Evolutionary conservation across 2,329 filamentous ascomycete genomes (phyloP).

Genomic region (Pezizomycotina sp.): DNA sequence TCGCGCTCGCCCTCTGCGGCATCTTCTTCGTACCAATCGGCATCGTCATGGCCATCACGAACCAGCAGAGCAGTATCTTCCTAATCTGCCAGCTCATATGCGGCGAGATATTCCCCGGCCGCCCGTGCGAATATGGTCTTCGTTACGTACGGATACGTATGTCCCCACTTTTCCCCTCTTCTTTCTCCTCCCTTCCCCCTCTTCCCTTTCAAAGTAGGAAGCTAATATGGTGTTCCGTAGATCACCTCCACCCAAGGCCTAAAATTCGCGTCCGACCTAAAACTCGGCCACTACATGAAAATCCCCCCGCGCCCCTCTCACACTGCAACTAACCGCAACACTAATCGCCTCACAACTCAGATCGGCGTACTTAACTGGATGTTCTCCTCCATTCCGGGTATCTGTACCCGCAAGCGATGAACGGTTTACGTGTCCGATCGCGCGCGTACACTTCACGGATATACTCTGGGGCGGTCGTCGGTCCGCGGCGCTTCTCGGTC

Average conservation of each 20-base stretch:
- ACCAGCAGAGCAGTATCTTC: constrained; percentile 74
- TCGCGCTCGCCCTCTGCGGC: constrained; percentile 61
- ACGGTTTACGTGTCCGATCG: constrained; percentile 75
- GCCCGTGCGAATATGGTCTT: constrained; percentile 89
- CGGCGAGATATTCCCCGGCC: constrained; percentile 64
- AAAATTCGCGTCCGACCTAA: constrained; percentile 75
- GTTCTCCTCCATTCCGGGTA: constrained; percentile 57
- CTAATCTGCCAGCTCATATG: constrained; percentile 75
- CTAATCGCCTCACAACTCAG: constrained; percentile 62
- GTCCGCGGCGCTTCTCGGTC: constrained; percentile 64
- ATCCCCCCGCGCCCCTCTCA: constrained; percentile 66
- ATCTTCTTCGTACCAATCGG: constrained; percentile 79
- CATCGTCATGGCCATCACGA: constrained; percentile 85
- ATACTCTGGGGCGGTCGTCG: constrained; percentile 83
- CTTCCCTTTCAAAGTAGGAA: background rate
- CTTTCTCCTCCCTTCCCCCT: too few relatives aligned
- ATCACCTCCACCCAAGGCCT: constrained; percentile 78
- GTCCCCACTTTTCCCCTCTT: too few relatives aligned
- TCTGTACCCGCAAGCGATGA: constrained; percentile 70
- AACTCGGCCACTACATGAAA: constrained; percentile 79
- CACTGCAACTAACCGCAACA: constrained; percentile 59
- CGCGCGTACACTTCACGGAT: constrained; percentile 75
- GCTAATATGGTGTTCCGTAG: constrained; percentile 10
- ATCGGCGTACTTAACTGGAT: constrained; percentile 82
- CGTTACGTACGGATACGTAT: constrained; percentile 62